phyloP scores from a whole-genome alignment of 345 rosid species.

The Euphorbia tirucalli region DNA sequence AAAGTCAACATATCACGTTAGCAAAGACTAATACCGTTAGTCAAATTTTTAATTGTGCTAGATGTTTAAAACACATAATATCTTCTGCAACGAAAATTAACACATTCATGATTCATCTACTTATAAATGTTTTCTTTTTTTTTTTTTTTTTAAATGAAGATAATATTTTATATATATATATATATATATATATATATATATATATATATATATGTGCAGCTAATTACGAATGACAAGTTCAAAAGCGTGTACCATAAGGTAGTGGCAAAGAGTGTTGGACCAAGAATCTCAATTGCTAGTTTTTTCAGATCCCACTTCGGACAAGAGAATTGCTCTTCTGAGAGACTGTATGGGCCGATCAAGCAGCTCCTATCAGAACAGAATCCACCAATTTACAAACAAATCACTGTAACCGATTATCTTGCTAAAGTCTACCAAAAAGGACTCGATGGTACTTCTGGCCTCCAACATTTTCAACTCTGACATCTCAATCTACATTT shows the following conservation, averaged over 20 bases:
- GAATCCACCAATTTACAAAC: neutral
- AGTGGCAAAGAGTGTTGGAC: neutral
- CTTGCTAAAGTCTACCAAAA: neutral
- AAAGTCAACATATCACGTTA: no score
- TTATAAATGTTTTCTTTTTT: no score
- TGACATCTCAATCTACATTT: no score
- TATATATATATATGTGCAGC: neutral
- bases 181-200: no score
- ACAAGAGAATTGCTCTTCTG: neutral
- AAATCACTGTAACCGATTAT: neutral
- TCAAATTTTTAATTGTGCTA: no score
- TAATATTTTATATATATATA: no score
- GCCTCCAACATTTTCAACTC: neutral
- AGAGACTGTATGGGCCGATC: constrained; percentile 2
- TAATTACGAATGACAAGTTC: constrained; percentile 11
- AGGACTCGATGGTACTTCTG: constrained; percentile 8
- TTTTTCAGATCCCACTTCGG: constrained; percentile 7
- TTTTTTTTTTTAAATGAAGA: no score
- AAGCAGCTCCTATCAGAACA: constrained; percentile 1
- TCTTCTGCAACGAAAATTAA: no score
- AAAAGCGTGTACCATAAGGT: constrained; percentile 7
- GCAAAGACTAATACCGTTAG: no score
- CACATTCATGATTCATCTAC: no score
- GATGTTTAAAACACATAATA: no score
- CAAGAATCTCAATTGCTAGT: constrained; percentile 9